These are phyloP conservation scores for Fusarium staphyleae DNA, from an alignment of 2,329 filamentous ascomycete genomes.

Conservation along the genomic window DNA sequence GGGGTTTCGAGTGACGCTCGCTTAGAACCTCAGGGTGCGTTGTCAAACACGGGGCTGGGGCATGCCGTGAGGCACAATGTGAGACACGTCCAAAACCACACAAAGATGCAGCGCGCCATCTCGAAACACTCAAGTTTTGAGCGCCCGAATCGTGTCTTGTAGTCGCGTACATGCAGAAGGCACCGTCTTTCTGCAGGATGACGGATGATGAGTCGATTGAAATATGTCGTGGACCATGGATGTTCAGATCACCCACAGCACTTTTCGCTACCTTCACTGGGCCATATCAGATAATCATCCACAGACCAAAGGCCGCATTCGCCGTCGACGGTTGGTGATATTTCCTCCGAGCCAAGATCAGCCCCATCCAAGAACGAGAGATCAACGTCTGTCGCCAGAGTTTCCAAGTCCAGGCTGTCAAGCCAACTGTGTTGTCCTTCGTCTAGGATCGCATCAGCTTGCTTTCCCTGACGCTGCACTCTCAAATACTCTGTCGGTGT, in stretches of 20 bases:
- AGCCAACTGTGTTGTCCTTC: constrained; percentile 18
- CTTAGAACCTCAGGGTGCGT: constrained; percentile 28
- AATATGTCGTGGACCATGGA: no score
- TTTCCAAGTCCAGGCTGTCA: constrained; percentile 16
- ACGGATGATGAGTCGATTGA: no score
- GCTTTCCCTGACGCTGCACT: constrained; percentile 22
- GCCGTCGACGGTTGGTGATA: constrained; percentile 10
- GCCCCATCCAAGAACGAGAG: constrained; percentile 30
- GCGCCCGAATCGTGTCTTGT: not conserved
- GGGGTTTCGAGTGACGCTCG: constrained; percentile 30
- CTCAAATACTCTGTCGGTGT: constrained; percentile 52
- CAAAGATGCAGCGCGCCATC: constrained; percentile 15
- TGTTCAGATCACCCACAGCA: not conserved
- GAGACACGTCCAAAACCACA: constrained; percentile 40
- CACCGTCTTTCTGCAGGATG: no score
- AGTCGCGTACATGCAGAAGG: no score
- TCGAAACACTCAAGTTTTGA: not conserved
- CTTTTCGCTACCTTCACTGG: constrained; percentile 7
- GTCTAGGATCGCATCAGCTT: not conserved
- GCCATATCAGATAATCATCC: constrained; percentile 37
- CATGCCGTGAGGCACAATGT: no score
- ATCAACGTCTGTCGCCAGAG: constrained; percentile 16
- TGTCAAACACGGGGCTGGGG: constrained; percentile 32
- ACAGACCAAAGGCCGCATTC: constrained; percentile 32
- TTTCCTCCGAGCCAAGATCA: constrained; percentile 13